Conservation (phyloP, 768 basidiomycete genomes). For the Boletus subparvulus region DNA sequence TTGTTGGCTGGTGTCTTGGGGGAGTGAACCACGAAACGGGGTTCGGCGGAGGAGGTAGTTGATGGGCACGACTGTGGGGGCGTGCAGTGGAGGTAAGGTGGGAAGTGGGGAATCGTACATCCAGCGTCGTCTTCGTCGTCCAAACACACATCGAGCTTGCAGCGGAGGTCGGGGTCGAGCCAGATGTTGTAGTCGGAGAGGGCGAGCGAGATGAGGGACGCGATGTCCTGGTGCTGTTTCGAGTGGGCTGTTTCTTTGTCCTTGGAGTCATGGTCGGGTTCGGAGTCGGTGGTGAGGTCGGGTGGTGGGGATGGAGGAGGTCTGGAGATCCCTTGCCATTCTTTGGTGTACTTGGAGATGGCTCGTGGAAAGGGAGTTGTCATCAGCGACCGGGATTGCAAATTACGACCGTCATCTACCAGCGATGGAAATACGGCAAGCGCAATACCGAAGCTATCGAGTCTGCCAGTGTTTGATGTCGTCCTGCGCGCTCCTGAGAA, state of each 20-base stretch:
- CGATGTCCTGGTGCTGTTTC: slow-evolving; percentile 45
- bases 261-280: slow-evolving; percentile 14
- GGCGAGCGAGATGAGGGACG: slow-evolving; percentile 52
- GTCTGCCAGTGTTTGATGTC: no score
- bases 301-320: no score
- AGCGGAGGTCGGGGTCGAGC: slow-evolving; percentile 55
- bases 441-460: no score
- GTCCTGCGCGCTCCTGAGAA: no score
- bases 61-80: slow-evolving; percentile 46
- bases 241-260: slow-evolving; percentile 19
- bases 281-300: neutral
- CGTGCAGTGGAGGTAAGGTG: neutral
- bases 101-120: slow-evolving; percentile 42
- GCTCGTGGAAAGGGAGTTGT: no score
- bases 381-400: no score
- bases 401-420: no score
- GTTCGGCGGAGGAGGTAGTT: slow-evolving; percentile 47
- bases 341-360: no score
- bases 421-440: no score
- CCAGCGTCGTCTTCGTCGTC: slow-evolving; percentile 33
- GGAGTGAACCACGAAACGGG: slow-evolving; percentile 28
- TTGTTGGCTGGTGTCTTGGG: neutral
- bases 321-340: no score
- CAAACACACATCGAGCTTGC: slow-evolving; percentile 42
- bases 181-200: slow-evolving; percentile 74